Percentiles rank a stretch among this genome's conserved stretches.
These are phyloP conservation scores for Tylopilus sp. DNA, from an alignment of 768 basidiomycete genomes.

Conservation along the genomic window DNA sequence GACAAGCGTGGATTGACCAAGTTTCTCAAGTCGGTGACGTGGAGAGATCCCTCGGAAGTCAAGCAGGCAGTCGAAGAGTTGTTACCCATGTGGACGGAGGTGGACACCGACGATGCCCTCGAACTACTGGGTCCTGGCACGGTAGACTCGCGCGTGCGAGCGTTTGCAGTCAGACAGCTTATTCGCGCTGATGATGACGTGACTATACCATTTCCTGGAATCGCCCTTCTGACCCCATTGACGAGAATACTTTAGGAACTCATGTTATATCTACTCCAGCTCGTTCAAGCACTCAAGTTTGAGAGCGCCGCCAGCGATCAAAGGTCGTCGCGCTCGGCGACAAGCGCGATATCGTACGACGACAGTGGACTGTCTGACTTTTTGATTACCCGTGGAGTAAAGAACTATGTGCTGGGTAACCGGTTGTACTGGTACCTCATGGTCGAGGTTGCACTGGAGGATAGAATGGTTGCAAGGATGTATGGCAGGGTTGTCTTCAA, in stretches of 20 bases:
- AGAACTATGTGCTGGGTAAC: conserved; percentile 84
- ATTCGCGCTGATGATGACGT: conserved; percentile 94
- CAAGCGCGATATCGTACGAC: conserved; percentile 78
- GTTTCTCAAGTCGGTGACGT: conserved; percentile 96
- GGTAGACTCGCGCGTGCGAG: conserved; percentile 87
- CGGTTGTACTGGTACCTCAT: conserved; percentile 96
- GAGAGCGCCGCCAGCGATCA: conserved; percentile 81
- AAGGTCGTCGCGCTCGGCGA: conserved; percentile 65
- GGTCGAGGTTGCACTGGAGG: conserved; percentile 90
- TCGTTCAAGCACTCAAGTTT: conserved; percentile 97
- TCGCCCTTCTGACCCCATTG: not conserved
- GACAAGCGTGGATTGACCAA: conserved; percentile 95
- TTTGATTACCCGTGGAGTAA: conserved; percentile 78
- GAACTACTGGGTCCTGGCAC: conserved; percentile 90
- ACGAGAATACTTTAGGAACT: conserved; percentile 61
- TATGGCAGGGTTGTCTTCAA: conserved; percentile 88
- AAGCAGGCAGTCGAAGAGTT: conserved; percentile 97
- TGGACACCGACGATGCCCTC: conserved; percentile 94
- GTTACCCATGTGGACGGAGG: conserved; percentile 94
- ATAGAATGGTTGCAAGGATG: conserved; percentile 86
- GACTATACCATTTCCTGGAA: conserved; percentile 20
- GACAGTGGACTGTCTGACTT: conserved; percentile 95
- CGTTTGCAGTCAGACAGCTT: conserved; percentile 91
- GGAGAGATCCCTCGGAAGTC: conserved; percentile 94
- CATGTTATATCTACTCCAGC: conserved; percentile 85